Base-by-base conservation (phyloP, 106 monocot species). In the Narthecium ossifragum region DNA sequence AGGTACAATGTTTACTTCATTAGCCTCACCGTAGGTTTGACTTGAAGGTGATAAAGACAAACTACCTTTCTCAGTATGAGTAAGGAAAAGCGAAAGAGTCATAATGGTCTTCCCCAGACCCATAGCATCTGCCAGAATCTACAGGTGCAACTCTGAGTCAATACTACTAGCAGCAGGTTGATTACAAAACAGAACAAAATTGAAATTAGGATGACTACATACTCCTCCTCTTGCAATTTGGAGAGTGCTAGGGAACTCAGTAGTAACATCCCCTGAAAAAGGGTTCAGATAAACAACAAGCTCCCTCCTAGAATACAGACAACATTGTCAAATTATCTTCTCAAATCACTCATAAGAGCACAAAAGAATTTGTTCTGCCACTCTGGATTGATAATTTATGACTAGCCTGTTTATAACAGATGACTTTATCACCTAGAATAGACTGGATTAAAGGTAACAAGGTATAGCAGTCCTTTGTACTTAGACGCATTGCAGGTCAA, bases 101-200 rank as follows among this genome's bases (percentile, higher is more conserved):
- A 94, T 94, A 46, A 94, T 78, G 56, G 94, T 94, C 76, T 94
- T 94, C 38, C 94, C 94, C 32, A 94, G 70, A 31, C 94, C 94
- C 94, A 94, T 94, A 53, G 90, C 77, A 86, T 94, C 94, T 83
- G 94, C 94, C 67, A 94, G 57, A 76, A 94, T 90, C 94, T 94
- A 61, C 45, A 57, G 68, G 46, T 51, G 59, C 33, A 62, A 37
- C 0, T 34, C 8, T 57, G 27, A 52, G 26, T 64, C 28, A 65
- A 66, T 63, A 26, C 20, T 21, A 62, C 27, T 25, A 12, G 24
- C 24, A 20, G 22, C 34, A 37, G 57, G 41, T 26, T 21, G 29
- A 30, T 5, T 24, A 7, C 21, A 34, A 9, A 18, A 30, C 8
- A 15, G 8, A n/a, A n/a, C 58, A 5, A 61, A 47, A 55, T 64